These are phyloP conservation scores for Oryza glaberrima DNA, from an alignment of 176 grass and related monocot genomes.

Conservation along the genomic window DNA sequence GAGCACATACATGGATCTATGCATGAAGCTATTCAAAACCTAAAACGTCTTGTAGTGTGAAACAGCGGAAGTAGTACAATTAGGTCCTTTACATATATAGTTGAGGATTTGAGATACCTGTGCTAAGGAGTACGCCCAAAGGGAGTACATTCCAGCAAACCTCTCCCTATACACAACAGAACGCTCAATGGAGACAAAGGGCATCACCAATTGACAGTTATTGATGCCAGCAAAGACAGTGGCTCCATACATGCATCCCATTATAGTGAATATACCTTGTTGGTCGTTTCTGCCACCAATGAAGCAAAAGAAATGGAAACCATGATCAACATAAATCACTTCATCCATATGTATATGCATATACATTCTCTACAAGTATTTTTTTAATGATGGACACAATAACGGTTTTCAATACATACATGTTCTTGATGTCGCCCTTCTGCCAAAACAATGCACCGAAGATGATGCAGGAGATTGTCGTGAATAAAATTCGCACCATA, in stretches of 20 bases:
- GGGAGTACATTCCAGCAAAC: slow-evolving; percentile 89
- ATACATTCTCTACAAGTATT: no score
- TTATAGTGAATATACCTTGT: slow-evolving; percentile 80
- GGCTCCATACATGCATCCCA: slow-evolving; percentile 62
- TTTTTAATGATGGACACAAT: no score
- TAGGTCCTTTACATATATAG: background rate
- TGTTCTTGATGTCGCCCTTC: slow-evolving; percentile 51
- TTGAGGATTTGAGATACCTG: slow-evolving; percentile 23
- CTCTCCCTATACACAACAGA: slow-evolving; percentile 74
- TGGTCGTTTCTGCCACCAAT: slow-evolving; percentile 38
- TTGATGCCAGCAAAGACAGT: slow-evolving; percentile 62
- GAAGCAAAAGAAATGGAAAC: no score
- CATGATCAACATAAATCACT: no score
- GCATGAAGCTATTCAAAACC: no score
- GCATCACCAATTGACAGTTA: slow-evolving; percentile 60
- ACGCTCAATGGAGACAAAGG: slow-evolving; percentile 61
- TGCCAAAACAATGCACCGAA: slow-evolving; percentile 61
- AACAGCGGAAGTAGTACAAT: background rate
- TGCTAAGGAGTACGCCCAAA: slow-evolving; percentile 82
- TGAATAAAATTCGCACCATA: slow-evolving; percentile 58
- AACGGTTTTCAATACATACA: slow-evolving; percentile 37
- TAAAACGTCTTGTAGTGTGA: no score
- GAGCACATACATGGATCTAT: no score
- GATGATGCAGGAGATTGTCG: background rate
- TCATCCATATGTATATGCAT: no score